Percentiles rank a stretch among this genome's conserved stretches.
phyloP scores from a whole-genome alignment of 1,139 yeast species.

The Nakaseomyces nivariensis region DNA sequence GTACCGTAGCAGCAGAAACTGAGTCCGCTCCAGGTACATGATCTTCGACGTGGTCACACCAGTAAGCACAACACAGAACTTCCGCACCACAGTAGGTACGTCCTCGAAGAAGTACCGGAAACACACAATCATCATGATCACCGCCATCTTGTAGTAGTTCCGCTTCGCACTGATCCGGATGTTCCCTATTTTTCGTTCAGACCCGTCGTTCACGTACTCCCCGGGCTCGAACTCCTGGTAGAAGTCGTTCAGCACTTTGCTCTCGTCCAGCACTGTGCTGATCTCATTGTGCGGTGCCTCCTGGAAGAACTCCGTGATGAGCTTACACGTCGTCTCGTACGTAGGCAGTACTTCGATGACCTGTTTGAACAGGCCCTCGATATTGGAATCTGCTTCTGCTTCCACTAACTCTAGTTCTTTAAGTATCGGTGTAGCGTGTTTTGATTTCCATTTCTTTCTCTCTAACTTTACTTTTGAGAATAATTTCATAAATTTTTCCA shows the following conservation, averaged over 20 bases:
- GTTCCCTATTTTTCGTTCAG: conserved; percentile 7
- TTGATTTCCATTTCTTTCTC: conserved; percentile 15
- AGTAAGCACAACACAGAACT: conserved; percentile 13
- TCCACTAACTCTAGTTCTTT: conserved; percentile 7
- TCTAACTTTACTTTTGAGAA: conserved; percentile 20
- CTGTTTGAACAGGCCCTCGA: conserved; percentile 9
- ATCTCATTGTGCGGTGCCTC: conserved; percentile 14
- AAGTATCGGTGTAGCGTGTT: conserved; percentile 5
- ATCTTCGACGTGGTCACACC: conserved; percentile 10
- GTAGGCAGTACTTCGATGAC: conserved; percentile 19
- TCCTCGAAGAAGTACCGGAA: conserved; percentile 11
- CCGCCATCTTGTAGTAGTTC: conserved; percentile 21
- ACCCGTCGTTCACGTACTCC: conserved; percentile 4
- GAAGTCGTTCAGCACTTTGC: conserved; percentile 18
- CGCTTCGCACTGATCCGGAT: conserved; percentile 12
- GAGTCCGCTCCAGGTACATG: conserved; percentile 10
- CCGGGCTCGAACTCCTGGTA: conserved; percentile 13
- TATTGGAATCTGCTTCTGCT: background rate
- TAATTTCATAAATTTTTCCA: conserved; percentile 14
- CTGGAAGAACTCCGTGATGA: conserved; percentile 14
- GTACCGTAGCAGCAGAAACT: conserved; percentile 10
- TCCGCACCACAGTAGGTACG: conserved; percentile 13
- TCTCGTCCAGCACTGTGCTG: conserved; percentile 14
- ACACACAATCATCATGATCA: conserved; percentile 20
- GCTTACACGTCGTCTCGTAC: conserved; percentile 10